A percentile compares a stretch with the other conserved stretches of the same genome.
These are phyloP conservation scores for Colletotrichum siamense DNA, from an alignment of 2,329 filamentous ascomycete species.

Conservation along the genomic window DNA sequence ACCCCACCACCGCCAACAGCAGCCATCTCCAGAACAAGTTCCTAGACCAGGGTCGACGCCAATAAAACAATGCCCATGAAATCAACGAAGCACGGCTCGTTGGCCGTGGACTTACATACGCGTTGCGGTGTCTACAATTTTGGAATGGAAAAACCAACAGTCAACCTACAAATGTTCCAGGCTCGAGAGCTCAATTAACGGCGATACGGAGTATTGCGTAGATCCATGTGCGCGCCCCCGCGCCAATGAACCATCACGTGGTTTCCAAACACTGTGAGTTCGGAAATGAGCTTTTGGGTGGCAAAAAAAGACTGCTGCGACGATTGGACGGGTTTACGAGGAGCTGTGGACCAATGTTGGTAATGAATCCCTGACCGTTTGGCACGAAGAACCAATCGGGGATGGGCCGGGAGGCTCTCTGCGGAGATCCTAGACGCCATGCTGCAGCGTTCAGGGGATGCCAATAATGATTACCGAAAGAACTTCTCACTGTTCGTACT, in stretches of 20 bases:
- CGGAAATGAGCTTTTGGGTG: background rate
- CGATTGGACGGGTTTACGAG: background rate
- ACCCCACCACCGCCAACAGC: background rate
- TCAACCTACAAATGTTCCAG: background rate
- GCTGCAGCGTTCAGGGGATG: background rate
- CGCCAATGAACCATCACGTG: background rate
- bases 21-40: background rate
- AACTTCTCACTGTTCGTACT: background rate
- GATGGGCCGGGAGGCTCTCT: background rate
- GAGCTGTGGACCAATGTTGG: background rate
- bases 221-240: background rate
- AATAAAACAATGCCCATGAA: background rate
- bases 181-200: background rate
- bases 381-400: background rate
- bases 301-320: background rate
- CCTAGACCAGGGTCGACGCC: background rate
- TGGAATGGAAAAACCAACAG: background rate
- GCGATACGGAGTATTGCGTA: background rate
- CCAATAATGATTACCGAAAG: background rate
- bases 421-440: background rate
- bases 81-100: background rate
- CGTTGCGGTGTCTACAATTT: background rate
- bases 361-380: background rate
- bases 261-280: background rate
- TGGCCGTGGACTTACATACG: background rate